These are phyloP conservation scores for Handroanthus guayacan DNA, from an alignment of 257 asterid species.

Conservation along the genomic window DNA sequence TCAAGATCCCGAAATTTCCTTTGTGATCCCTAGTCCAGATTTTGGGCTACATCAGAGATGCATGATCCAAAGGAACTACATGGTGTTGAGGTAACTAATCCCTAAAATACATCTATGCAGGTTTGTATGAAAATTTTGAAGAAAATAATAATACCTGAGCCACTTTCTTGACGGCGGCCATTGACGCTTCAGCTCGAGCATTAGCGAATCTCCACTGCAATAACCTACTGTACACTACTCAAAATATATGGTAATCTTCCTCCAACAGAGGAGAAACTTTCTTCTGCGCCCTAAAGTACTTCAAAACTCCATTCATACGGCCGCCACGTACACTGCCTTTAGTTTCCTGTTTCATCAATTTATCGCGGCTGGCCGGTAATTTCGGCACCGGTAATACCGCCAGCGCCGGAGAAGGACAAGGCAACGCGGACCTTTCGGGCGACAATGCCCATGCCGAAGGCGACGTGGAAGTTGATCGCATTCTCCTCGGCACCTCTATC, in stretches of 20 bases:
- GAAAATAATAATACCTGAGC: slow-evolving; percentile 54
- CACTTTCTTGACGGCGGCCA: slow-evolving; percentile 47
- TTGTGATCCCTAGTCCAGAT: too few relatives aligned
- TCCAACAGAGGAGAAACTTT: slow-evolving; percentile 53
- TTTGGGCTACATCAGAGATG: too few relatives aligned
- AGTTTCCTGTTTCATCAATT: slow-evolving; percentile 43
- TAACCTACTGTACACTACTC: slow-evolving; percentile 61
- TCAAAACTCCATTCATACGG: slow-evolving; percentile 54
- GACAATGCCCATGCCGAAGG: slow-evolving; percentile 94
- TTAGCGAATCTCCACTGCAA: slow-evolving; percentile 88
- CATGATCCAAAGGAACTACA: too few relatives aligned
- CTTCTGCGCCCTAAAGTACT: slow-evolving; percentile 57
- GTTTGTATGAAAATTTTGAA: background rate
- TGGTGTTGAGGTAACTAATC: too few relatives aligned
- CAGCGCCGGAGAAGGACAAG: slow-evolving; percentile 36
- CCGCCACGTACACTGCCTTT: slow-evolving; percentile 28
- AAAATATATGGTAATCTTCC: slow-evolving; percentile 67
- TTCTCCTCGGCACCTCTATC: slow-evolving; percentile 50
- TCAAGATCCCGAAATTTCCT: too few relatives aligned
- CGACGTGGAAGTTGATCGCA: slow-evolving; percentile 58
- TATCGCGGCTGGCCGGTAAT: slow-evolving; percentile 42
- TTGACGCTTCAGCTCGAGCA: slow-evolving; percentile 68
- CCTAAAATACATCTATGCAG: too few relatives aligned
- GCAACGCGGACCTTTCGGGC: slow-evolving; percentile 52
- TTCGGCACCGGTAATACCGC: slow-evolving; percentile 38